phyloP scores from a whole-genome alignment of 805 yeast species.

The Candida ascalaphidarum region DNA sequence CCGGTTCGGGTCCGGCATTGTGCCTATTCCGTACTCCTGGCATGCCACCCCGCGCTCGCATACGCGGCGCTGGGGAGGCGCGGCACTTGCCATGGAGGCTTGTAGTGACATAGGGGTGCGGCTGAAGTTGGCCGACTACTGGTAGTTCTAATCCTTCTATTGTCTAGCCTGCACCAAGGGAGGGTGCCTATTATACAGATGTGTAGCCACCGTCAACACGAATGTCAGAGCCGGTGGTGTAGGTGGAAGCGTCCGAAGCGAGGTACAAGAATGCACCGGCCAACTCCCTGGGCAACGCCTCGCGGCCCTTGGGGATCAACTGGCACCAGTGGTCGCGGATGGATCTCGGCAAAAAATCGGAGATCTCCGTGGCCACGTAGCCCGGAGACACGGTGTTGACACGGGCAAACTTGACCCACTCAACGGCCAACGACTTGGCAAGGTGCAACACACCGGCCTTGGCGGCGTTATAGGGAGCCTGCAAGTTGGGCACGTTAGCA shows the following conservation, averaged over 20 bases:
- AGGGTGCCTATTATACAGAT: conserved; percentile 38
- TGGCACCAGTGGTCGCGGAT: neutral
- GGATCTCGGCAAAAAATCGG: neutral
- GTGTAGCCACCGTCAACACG: conserved; percentile 75
- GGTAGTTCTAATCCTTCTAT: no score
- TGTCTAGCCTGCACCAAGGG: no score
- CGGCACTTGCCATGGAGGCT: no score
- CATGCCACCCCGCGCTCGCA: no score
- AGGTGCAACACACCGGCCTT: conserved; percentile 79
- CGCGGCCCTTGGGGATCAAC: conserved; percentile 50
- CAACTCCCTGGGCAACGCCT: conserved; percentile 64
- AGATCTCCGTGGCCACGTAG: conserved; percentile 67
- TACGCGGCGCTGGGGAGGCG: no score
- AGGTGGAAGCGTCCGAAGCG: conserved; percentile 75
- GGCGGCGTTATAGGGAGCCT: conserved; percentile 79
- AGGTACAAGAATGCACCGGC: conserved; percentile 74
- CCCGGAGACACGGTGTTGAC: conserved; percentile 82
- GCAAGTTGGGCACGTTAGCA: conserved; percentile 80
- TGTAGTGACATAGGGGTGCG: no score
- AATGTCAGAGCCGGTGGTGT: conserved; percentile 72
- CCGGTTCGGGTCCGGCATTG: no score
- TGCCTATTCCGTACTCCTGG: no score
- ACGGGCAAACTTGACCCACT: conserved; percentile 79
- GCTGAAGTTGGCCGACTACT: no score
- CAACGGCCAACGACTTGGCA: conserved; percentile 72